Conservation (phyloP, 2,329 filamentous ascomycete genomes). For the Aureobasidium sp. region DNA sequence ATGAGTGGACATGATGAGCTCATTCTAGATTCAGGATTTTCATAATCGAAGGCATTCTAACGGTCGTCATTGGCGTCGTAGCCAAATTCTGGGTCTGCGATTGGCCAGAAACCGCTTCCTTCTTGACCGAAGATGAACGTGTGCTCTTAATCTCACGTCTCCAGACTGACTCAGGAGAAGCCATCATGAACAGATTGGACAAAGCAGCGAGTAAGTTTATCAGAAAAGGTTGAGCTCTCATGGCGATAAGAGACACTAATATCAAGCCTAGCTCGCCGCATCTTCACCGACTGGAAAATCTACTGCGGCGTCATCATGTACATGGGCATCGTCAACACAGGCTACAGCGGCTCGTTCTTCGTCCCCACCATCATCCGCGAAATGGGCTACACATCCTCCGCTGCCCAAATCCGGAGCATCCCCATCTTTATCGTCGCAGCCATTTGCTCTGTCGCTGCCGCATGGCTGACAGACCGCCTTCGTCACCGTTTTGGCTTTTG, state of each 20-base stretch:
- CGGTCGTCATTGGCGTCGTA: slow-evolving; percentile 22
- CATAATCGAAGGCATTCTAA: slow-evolving; percentile 28
- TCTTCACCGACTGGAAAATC: slow-evolving; percentile 44
- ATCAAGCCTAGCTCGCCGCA: slow-evolving; percentile 29
- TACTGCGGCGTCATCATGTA: slow-evolving; percentile 35
- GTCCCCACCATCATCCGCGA: slow-evolving; percentile 37
- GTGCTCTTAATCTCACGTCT: slow-evolving; percentile 38
- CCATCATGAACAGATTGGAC: slow-evolving; percentile 48
- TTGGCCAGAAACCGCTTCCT: slow-evolving; percentile 40
- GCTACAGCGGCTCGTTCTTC: slow-evolving; percentile 39
- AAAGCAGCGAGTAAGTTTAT: slow-evolving; percentile 36
- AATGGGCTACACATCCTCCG: slow-evolving; percentile 35
- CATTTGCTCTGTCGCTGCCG: slow-evolving; percentile 35
- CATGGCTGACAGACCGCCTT: slow-evolving; percentile 45
- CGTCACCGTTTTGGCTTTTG: slow-evolving; percentile 50
- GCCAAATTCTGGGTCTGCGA: slow-evolving; percentile 32
- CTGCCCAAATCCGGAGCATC: slow-evolving; percentile 34
- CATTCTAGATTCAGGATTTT: slow-evolving; percentile 21
- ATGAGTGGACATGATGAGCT: too few relatives aligned
- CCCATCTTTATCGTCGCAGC: slow-evolving; percentile 35
- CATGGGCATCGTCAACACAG: slow-evolving; percentile 38
- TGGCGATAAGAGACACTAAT: too few relatives aligned
- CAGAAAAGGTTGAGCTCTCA: too few relatives aligned
- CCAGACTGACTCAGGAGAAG: slow-evolving; percentile 32
- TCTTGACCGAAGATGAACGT: slow-evolving; percentile 41